Evolutionary conservation across 2,329 filamentous ascomycete genomes (phyloP).

Genomic region (Xylariaceae sp.): DNA sequence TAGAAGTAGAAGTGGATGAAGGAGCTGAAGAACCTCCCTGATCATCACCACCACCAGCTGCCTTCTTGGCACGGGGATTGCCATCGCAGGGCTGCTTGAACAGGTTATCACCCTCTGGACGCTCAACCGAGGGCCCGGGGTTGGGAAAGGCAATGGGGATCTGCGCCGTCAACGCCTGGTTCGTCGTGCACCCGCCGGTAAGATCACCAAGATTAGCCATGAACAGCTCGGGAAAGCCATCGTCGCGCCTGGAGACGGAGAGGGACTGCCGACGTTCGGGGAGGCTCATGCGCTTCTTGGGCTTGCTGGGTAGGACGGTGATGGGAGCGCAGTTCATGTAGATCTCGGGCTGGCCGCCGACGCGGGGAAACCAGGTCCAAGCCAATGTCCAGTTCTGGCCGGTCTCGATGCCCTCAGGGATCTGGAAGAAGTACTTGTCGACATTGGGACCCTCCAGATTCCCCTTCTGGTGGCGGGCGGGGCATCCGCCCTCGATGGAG

Average conservation of each 20-base stretch:
- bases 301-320: slow-evolving; percentile 38
- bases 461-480: slow-evolving; percentile 43
- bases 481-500: slow-evolving; percentile 65
- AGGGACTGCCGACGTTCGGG: slow-evolving; percentile 13
- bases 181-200: slow-evolving; percentile 47
- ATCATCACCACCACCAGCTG: no score
- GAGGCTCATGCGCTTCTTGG: slow-evolving; percentile 12
- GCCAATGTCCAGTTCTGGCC: slow-evolving; percentile 60
- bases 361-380: slow-evolving; percentile 69
- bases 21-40: no score
- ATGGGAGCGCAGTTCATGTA: slow-evolving; percentile 73
- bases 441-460: slow-evolving; percentile 42
- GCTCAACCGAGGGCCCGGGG: slow-evolving; percentile 50
- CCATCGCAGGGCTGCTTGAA: slow-evolving; percentile 29
- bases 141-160: slow-evolving; percentile 53
- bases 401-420: slow-evolving; percentile 53
- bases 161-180: slow-evolving; percentile 38
- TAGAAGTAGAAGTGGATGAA: background rate
- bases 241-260: slow-evolving; percentile 18
- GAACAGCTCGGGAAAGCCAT: slow-evolving; percentile 59
- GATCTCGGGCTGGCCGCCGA: slow-evolving; percentile 65
- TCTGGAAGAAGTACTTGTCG: slow-evolving; percentile 49
- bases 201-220: slow-evolving; percentile 55
- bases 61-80: slow-evolving; percentile 24
- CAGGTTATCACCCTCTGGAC: slow-evolving; percentile 31